These are phyloP conservation scores for Hyparrhenia diplandra DNA, from an alignment of 176 grass and related monocot genomes.

Conservation along the genomic window DNA sequence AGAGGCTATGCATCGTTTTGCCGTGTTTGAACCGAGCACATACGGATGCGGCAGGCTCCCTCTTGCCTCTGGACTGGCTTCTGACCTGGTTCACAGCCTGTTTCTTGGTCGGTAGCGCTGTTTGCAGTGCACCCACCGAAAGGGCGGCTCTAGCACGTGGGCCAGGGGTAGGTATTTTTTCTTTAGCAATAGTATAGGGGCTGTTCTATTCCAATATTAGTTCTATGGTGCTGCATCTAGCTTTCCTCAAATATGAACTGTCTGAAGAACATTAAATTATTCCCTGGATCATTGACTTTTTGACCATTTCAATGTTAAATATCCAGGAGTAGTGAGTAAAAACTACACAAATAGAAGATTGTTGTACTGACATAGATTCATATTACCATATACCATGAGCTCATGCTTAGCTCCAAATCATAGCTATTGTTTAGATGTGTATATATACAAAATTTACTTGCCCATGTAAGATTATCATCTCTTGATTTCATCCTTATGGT, in stretches of 20 bases:
- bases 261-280: neutral
- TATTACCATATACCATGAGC: neutral
- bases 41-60: neutral
- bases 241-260: neutral
- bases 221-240: neutral
- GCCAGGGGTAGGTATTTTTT: neutral
- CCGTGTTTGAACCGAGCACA: neutral
- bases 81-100: neutral
- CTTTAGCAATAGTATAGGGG: neutral
- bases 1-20: neutral
- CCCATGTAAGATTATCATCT: neutral
- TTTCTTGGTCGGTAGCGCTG: neutral
- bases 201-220: neutral
- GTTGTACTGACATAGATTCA: neutral
- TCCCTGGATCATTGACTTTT: neutral
- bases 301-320: neutral
- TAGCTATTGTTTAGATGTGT: neutral
- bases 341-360: neutral
- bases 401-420: neutral
- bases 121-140: neutral
- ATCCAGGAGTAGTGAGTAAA: neutral
- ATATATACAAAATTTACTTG: neutral
- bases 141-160: neutral
- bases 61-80: neutral
- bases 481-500: neutral